A percentile compares a stretch with the other conserved stretches of the same genome.
phyloP scores from a whole-genome alignment of 306 rosid species.

The Casuarina cunninghamiana region DNA sequence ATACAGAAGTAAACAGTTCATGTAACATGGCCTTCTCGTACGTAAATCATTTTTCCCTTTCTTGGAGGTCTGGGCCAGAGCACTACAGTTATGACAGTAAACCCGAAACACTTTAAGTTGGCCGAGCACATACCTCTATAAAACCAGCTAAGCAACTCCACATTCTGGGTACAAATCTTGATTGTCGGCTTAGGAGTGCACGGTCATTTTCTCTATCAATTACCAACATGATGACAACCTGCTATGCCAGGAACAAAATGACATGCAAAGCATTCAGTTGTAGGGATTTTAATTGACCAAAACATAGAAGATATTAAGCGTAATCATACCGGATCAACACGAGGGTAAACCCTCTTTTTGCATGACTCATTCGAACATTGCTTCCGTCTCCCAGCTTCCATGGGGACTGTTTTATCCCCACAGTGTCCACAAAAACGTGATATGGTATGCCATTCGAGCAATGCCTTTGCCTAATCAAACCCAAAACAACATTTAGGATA shows the following conservation, averaged over 20 bases:
- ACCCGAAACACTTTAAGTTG: constrained; percentile 20
- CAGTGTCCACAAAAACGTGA: constrained; percentile 87
- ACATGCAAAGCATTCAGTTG: constrained; percentile 19
- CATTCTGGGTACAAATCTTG: constrained; percentile 56
- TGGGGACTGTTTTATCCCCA: constrained; percentile 68
- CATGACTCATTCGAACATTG: constrained; percentile 77
- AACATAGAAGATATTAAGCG: constrained; percentile 18
- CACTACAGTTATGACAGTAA: not conserved
- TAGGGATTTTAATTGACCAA: constrained; percentile 15
- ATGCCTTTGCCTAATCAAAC: constrained; percentile 72
- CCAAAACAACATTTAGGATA: not conserved
- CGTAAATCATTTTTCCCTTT: not conserved
- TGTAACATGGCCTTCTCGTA: not conserved
- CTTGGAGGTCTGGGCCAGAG: not conserved
- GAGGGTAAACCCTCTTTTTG: constrained; percentile 76
- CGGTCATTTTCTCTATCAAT: constrained; percentile 78
- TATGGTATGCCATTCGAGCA: constrained; percentile 78
- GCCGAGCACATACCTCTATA: constrained; percentile 57
- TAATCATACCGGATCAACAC: constrained; percentile 77
- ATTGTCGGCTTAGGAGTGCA: constrained; percentile 65
- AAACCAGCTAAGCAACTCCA: constrained; percentile 96
- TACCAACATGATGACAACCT: constrained; percentile 94
- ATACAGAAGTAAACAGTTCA: not conserved
- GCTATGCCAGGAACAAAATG: constrained; percentile 22
- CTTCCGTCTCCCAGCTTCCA: constrained; percentile 83